Evolutionary conservation across 306 rosid genomes (phyloP), one percentile per base, ranked within the genome.

Genomic region (barrel medic (Medicago truncatula)): DNA sequence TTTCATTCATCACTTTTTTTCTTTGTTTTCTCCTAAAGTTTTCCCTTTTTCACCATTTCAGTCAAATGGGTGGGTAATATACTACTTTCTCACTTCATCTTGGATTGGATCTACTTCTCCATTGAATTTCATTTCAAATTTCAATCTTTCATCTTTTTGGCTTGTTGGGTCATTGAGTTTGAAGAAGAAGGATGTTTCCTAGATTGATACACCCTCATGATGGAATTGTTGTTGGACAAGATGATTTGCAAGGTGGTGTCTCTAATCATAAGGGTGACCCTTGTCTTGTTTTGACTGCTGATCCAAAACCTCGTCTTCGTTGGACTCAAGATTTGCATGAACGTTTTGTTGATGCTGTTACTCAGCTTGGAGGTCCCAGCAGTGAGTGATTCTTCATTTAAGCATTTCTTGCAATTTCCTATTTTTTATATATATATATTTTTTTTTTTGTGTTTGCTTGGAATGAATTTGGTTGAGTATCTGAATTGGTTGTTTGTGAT

Each of bases 321-420:
- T 95, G 99, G 99, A 95, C 99, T 11, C 88, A 94, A 52, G 99
- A 95, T 86, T 93, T 95, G 17, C 99, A 95, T 59, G 99, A 95
- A 52, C 92, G 99, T 9, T 95, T 95, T 44, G 86, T 95, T 44
- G 99, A 95, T 78, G 97, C 99, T 1, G 99, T 95, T 23, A 89
- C 96, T 46, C 97, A 95, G 81, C 99, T 95, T 66, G 99, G 99
- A 21, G 98, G 98, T 73, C 85, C 98, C 38, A 52, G 90, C 49
- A 93, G 98, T 93, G 10, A 82, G 87, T 82, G 14, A 21, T 58
- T 23, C 38, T 56, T 65, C 61, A 14, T 67, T 50, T 21, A 31
- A 5, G 28, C 7, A 3, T 43, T 21, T 3, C 13, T 25, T 6
- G 40, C 23, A 71, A 66, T 49, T 23, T 38, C 9, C 49, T 6